phyloP scores from a whole-genome alignment of 495 filamentous ascomycete genomes.

The Neurospora tetraspora region DNA sequence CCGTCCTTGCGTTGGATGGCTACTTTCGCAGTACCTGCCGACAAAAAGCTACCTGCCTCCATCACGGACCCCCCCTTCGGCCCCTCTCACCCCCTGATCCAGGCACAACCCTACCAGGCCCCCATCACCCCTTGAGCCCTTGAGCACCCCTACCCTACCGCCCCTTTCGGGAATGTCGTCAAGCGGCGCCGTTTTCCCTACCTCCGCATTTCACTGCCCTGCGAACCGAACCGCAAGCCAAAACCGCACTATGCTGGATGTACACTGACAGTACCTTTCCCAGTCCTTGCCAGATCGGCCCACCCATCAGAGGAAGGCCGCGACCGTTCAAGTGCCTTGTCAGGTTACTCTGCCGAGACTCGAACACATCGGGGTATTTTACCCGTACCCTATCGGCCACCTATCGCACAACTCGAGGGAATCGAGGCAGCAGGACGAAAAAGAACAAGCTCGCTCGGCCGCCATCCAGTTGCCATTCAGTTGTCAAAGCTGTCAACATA shows the following conservation, averaged over 20 bases:
- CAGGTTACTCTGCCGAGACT: not conserved
- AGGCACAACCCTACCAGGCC: not conserved
- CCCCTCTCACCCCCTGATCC: not conserved
- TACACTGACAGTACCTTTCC: not conserved
- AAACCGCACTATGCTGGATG: not conserved
- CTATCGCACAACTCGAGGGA: not conserved
- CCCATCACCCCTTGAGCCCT: not conserved
- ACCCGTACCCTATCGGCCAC: not conserved
- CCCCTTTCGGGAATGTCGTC: conserved; percentile 26
- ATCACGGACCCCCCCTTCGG: not conserved
- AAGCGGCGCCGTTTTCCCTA: conserved; percentile 19
- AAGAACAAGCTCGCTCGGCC: not conserved
- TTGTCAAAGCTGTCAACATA: not conserved
- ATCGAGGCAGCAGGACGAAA: not conserved
- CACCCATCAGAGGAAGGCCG: not conserved
- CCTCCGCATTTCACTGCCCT: conserved; percentile 21
- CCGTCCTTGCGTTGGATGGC: not conserved
- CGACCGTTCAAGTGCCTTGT: not conserved
- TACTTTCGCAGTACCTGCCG: not conserved
- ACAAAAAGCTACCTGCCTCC: not conserved
- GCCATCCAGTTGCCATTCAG: not conserved
- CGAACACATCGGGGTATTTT: not conserved
- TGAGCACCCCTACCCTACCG: not conserved
- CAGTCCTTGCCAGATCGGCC: conserved; percentile 12
- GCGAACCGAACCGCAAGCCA: conserved; percentile 10